Evolutionary conservation across 2,329 filamentous ascomycete genomes (phyloP), one percentile per base, ranked within the genome.

Genomic region (Rhynchosporium agropyri): DNA sequence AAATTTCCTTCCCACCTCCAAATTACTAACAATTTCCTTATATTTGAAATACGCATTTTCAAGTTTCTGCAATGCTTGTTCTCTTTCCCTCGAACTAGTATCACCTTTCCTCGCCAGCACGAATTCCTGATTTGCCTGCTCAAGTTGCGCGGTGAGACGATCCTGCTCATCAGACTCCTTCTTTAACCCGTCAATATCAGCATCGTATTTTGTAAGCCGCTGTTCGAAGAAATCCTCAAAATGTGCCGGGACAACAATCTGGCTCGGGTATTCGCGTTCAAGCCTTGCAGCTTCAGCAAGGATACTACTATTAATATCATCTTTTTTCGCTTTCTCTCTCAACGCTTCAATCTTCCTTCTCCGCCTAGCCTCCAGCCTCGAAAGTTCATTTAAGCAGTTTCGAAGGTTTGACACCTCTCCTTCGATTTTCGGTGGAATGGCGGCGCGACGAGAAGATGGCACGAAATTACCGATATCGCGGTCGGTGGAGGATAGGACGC

Each of bases 21-120:
- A 82, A 73, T 98, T 97, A 68, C 86, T 91, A 62, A 97, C 87
- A 62, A 98, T 91, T 75, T 99, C 94, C 77, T 97, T 97, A 80
- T 98, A 98, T 77, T 94, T 96, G 76, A 92, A 87, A 74, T 96
- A 98, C 0, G 92, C 94, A 67, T 90, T 92, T 75, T 98, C 94
- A 9, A 99, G 80, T 65, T 84, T 87, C 76, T 99, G 95, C 55
- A 99, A 78, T 0, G 92, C 92, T 69, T 89, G 84, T 74, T 98
- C 94, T 13, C 95, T 86, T 73, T 96, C 92, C 64, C 82, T 84
- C 1, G 82, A 84, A 5, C 84, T 85, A 0, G 83, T 81, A 51
- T 83, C 83, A 15, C 80, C 79, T 40, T 81, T 81, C n/a, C 80
- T 90, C 3, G 88, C 86, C 45, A 81, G 83, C 59, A 91, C 84